Conservation (phyloP, 1,284 basidiomycete genomes). For the Boletus sp. region DNA sequence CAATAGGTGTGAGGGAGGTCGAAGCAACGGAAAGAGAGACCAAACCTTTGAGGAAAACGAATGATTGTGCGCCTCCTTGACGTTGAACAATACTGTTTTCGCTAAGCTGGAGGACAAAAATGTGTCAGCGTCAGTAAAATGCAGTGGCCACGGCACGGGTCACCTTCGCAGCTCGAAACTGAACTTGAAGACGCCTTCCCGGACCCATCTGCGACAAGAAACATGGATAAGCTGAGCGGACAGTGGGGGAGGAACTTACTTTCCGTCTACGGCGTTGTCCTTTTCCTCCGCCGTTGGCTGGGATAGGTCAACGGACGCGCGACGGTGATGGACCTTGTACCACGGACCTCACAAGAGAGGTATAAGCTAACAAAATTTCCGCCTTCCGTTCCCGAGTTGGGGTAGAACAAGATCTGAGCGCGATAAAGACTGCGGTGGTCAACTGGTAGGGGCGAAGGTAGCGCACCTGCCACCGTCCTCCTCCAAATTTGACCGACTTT, state of each 20-base stretch:
- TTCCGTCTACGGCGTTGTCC: constrained; percentile 60
- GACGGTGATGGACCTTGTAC: neutral
- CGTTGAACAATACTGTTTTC: constrained; percentile 51
- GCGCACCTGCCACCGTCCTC: constrained; percentile 65
- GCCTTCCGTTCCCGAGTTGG: constrained; percentile 64
- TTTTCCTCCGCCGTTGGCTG: constrained; percentile 76
- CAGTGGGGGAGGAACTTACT: constrained; percentile 35
- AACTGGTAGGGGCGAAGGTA: neutral
- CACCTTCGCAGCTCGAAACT: constrained; percentile 78
- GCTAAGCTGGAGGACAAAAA: constrained; percentile 36
- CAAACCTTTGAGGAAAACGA: constrained; percentile 74
- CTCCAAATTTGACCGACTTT: constrained; percentile 63
- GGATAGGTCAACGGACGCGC: constrained; percentile 12
- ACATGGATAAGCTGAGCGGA: neutral
- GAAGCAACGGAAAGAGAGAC: neutral
- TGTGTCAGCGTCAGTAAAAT: constrained; percentile 2
- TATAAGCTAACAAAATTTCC: constrained; percentile 67
- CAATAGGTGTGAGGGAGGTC: constrained; percentile 11
- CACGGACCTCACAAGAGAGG: constrained; percentile 72
- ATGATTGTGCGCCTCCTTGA: constrained; percentile 81
- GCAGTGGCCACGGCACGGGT: neutral
- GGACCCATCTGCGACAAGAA: constrained; percentile 55
- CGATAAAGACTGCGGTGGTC: neutral
- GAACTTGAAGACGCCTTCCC: constrained; percentile 83
- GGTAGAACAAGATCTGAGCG: constrained; percentile 70